These are phyloP conservation scores for Austroboletus niveus DNA, from an alignment of 1,284 basidiomycete genomes.

Conservation along the genomic window DNA sequence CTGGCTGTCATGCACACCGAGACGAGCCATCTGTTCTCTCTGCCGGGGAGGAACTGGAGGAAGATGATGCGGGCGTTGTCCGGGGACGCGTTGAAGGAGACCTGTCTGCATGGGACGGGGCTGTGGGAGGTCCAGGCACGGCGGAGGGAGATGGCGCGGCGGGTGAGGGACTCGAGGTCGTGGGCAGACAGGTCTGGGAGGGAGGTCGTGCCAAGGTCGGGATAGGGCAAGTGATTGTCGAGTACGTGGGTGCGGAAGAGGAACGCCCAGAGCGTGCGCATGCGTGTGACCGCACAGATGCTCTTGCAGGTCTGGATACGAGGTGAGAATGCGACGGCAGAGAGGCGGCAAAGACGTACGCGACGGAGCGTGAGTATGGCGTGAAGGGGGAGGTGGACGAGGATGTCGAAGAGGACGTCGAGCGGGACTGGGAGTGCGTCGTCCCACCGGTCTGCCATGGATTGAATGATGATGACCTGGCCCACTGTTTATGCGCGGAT, in stretches of 20 bases:
- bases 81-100: conserved; percentile 28
- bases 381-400: conserved; percentile 15
- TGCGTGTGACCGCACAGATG: conserved; percentile 41
- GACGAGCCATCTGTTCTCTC: conserved; percentile 42
- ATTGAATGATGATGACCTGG: neutral
- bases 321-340: neutral
- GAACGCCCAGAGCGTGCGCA: conserved; percentile 50
- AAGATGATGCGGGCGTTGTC: conserved; percentile 34
- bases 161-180: conserved; percentile 44
- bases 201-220: conserved; percentile 29
- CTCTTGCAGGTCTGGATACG: conserved; percentile 45
- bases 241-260: conserved; percentile 44
- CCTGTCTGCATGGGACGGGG: conserved; percentile 35
- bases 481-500: neutral
- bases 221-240: conserved; percentile 46
- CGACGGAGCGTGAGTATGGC: conserved; percentile 19
- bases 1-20: conserved; percentile 37
- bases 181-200: conserved; percentile 36
- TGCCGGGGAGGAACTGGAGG: conserved; percentile 46
- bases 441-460: no score
- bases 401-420: conserved; percentile 21
- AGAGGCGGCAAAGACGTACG: conserved; percentile 7
- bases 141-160: conserved; percentile 40
- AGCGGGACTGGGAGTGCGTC: conserved; percentile 14
- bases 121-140: conserved; percentile 46